These are phyloP conservation scores for Neohortaea acidophila DNA, from an alignment of 495 filamentous ascomycete species.

Conservation along the genomic window DNA sequence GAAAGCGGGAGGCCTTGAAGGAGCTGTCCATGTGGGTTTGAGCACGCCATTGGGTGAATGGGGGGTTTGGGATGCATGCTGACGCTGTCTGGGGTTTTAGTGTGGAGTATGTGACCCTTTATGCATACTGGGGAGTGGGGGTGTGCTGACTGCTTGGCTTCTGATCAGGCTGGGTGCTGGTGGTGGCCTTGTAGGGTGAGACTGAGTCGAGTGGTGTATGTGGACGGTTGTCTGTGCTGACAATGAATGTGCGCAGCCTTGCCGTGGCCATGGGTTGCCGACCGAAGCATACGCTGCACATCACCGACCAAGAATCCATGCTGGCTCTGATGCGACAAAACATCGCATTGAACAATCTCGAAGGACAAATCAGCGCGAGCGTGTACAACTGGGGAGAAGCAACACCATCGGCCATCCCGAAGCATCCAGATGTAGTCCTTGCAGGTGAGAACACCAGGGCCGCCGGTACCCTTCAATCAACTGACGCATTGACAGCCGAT, in stretches of 20 bases:
- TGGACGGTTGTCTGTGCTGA: too few relatives aligned
- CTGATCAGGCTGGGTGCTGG: constrained; percentile 90
- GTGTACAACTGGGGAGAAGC: constrained; percentile 63
- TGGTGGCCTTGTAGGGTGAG: constrained; percentile 64
- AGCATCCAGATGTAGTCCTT: constrained; percentile 60
- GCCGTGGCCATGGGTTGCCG: constrained; percentile 46
- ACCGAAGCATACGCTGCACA: constrained; percentile 36
- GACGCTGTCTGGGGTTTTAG: too few relatives aligned
- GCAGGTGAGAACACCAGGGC: too few relatives aligned
- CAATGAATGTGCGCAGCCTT: constrained; percentile 28
- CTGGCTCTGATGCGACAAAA: constrained; percentile 68
- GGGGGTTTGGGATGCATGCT: too few relatives aligned
- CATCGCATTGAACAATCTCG: constrained; percentile 58
- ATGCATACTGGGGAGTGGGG: not conserved
- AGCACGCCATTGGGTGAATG: not conserved
- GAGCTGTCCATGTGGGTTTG: constrained; percentile 58
- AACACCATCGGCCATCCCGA: constrained; percentile 31
- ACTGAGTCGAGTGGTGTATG: not conserved
- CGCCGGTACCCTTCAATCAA: constrained; percentile 28
- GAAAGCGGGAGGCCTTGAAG: constrained; percentile 42
- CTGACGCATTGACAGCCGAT: too few relatives aligned
- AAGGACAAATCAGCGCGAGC: constrained; percentile 40
- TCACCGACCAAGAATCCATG: constrained; percentile 84
- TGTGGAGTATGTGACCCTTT: too few relatives aligned
- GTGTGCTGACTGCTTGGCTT: constrained; percentile 13